Evolutionary conservation across 139 green algal genomes (phyloP).

Genomic region (Chlamydomonas sphaeroides): DNA sequence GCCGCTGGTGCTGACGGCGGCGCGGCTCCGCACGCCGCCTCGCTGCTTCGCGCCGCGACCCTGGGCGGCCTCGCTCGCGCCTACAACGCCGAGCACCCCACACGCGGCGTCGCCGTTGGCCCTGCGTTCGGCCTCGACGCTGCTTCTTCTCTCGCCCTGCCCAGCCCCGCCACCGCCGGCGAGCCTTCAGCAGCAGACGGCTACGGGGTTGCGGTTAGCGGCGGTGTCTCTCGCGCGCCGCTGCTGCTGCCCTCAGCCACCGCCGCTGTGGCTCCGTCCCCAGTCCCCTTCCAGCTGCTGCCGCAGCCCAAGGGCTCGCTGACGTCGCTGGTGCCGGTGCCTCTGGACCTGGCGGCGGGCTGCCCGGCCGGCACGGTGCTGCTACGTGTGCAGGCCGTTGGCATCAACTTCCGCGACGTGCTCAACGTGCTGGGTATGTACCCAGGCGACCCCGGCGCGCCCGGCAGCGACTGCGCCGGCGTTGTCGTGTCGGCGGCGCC

Average conservation of each 20-base stretch:
- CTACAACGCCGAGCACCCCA: slow-evolving; percentile 55
- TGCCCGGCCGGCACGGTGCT: slow-evolving; percentile 40
- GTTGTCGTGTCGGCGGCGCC: slow-evolving; percentile 43
- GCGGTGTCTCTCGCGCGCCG: not conserved
- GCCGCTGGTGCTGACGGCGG: not conserved
- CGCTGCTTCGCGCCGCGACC: not conserved
- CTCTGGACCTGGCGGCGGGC: not conserved
- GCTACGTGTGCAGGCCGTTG: slow-evolving; percentile 68
- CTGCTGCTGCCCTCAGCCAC: slow-evolving; percentile 29
- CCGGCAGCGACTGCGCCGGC: slow-evolving; percentile 70
- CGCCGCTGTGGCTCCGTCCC: not conserved
- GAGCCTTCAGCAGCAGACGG: slow-evolving; percentile 14
- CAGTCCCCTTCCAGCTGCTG: slow-evolving; percentile 46
- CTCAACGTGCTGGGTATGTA: slow-evolving; percentile 79
- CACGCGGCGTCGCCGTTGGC: slow-evolving; percentile 1
- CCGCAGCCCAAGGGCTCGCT: slow-evolving; percentile 62
- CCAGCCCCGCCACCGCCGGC: too few species aligned
- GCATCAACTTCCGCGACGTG: slow-evolving; percentile 83
- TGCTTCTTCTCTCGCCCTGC: too few species aligned
- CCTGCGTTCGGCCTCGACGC: not conserved
- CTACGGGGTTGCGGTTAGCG: not conserved
- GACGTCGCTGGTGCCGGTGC: slow-evolving; percentile 51
- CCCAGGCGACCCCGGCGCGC: slow-evolving; percentile 64
- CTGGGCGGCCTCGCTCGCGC: slow-evolving; percentile 56
- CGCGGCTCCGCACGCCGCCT: too few species aligned